Evolutionary conservation across 371 early-diverging fungal genomes (phyloP).

Genomic region (Sporodiniella umbellata): DNA sequence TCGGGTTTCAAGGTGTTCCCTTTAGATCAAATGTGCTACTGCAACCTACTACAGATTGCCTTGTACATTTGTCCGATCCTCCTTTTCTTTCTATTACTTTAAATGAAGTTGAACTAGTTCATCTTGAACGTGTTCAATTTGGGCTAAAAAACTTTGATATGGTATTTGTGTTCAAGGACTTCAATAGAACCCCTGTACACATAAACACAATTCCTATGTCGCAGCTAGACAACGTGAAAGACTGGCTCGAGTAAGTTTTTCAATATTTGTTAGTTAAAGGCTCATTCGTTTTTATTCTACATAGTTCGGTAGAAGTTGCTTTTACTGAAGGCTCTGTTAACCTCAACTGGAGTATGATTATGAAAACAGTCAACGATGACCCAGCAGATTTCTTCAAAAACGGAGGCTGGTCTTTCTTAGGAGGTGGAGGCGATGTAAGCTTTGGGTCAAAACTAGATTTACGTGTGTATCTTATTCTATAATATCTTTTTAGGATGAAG

Average conservation of each 20-base stretch:
- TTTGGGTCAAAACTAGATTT: background rate
- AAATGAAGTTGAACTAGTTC: constrained; percentile 95
- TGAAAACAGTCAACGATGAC: constrained; percentile 98
- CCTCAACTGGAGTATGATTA: constrained; percentile 97
- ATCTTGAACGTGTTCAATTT: constrained; percentile 98
- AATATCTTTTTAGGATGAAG: constrained; percentile 17
- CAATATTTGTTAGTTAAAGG: constrained; percentile 33
- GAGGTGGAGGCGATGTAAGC: constrained; percentile 16
- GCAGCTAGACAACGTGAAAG: constrained; percentile 95
- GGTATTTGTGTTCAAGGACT: constrained; percentile 98
- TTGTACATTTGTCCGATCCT: constrained; percentile 96
- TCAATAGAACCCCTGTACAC: constrained; percentile 85
- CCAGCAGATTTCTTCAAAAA: constrained; percentile 95
- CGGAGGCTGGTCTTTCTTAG: constrained; percentile 95
- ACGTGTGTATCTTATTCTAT: background rate
- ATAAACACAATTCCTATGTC: constrained; percentile 96
- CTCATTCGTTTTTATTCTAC: background rate
- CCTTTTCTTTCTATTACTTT: constrained; percentile 96
- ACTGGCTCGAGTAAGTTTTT: constrained; percentile 82
- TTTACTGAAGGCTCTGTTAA: constrained; percentile 98
- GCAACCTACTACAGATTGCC: constrained; percentile 96
- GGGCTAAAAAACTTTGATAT: constrained; percentile 99
- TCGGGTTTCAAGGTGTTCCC: constrained; percentile 98
- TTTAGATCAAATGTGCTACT: constrained; percentile 91
- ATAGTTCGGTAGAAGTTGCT: constrained; percentile 88